Base-by-base conservation (phyloP, 169 alveolate genomes). In the Eimeria falciformis region DNA sequence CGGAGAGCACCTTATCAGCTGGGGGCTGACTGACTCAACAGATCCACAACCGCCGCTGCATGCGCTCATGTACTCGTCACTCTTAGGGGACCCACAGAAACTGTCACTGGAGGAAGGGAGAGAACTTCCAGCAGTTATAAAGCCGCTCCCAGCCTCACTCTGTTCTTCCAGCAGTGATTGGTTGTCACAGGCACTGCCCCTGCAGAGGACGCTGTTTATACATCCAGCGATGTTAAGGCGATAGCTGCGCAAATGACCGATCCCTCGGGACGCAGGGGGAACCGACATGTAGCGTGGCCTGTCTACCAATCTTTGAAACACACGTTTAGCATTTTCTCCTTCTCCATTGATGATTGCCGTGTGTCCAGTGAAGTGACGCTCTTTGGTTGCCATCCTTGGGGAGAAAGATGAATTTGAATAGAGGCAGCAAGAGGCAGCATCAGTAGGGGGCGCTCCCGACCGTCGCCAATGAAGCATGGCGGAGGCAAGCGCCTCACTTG, bases 51-150 rank as follows among this genome's bases (percentile, higher is more conserved):
- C 7, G 0, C 53, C 86, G 66, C 66, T 77, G 68, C 69, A 47
- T 3, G 86, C 86, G 45, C 86, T 77, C 27, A 77, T n/a, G 68
- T 77, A 77, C 53, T 77, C 66, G 47, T 77, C 86, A 46, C 86
- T 46, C 33, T 23, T 21, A 37, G 29, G 86, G 45, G 86, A 77
- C 29, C 23, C 46, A 18, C 68, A 77, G 18, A 43, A 56, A 25
- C 86, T 47, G 23, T 46, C 86, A 25, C 46, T 3, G 46, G 46
- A 21, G 0, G 66, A 9, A 5, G 66, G 25, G 23, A 43, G 29
- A 37, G 68, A 7, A 46, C 86, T 0, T 2, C 7, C n/a, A 53
- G 3, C 65, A 12, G 65, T 1, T 1, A 53, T 2, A 53, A 21
- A 53, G 0, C 25, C 2, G 65, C n/a, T 53, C 65, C n/a, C 65